phyloP scores from a whole-genome alignment of 805 yeast species.

The Suhomyces prunicola region DNA sequence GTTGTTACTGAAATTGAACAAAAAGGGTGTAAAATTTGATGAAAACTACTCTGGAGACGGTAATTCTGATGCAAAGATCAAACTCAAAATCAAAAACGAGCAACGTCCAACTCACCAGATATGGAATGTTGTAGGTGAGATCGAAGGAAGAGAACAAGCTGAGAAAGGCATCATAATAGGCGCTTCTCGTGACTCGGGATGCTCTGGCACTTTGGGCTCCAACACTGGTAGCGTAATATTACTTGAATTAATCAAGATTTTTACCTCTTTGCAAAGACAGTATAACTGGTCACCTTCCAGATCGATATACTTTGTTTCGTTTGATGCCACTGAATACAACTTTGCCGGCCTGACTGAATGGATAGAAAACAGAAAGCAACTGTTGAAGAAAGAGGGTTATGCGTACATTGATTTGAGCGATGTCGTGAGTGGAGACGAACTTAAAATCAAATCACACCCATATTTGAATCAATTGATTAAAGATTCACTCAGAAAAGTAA shows the following conservation, averaged over 20 bases:
- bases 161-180: slow-evolving; percentile 75
- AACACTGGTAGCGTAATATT: slow-evolving; percentile 73
- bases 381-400: slow-evolving; percentile 57
- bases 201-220: slow-evolving; percentile 70
- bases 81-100: slow-evolving; percentile 34
- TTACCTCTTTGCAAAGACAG: slow-evolving; percentile 60
- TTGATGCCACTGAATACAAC: slow-evolving; percentile 79
- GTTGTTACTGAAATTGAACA: slow-evolving; percentile 30
- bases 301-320: slow-evolving; percentile 76
- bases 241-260: slow-evolving; percentile 65
- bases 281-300: slow-evolving; percentile 82
- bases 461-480: slow-evolving; percentile 49
- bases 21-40: slow-evolving; percentile 20
- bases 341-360: slow-evolving; percentile 83
- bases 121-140: slow-evolving; percentile 77
- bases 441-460: slow-evolving; percentile 66
- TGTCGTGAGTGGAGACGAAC: slow-evolving; percentile 50
- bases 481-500: slow-evolving; percentile 35
- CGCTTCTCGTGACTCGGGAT: slow-evolving; percentile 74
- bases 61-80: slow-evolving; percentile 13
- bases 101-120: slow-evolving; percentile 57
- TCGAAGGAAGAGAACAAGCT: slow-evolving; percentile 76
- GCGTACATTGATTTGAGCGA: slow-evolving; percentile 74
- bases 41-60: slow-evolving; percentile 26
- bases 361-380: slow-evolving; percentile 54